These are phyloP conservation scores for Mycena crocata DNA, from an alignment of 768 basidiomycete species.

Conservation along the genomic window DNA sequence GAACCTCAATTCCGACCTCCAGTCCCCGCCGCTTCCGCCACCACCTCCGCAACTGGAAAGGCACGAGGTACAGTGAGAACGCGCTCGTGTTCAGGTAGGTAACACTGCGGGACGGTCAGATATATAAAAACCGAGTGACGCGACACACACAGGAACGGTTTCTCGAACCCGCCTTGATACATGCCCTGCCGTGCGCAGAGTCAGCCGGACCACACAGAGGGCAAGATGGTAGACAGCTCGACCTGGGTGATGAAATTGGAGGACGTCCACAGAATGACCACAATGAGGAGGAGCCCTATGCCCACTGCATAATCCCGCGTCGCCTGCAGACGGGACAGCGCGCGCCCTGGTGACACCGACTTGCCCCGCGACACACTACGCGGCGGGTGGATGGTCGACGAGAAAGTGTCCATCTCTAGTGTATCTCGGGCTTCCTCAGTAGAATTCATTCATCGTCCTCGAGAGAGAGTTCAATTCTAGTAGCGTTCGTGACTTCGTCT, in stretches of 20 bases:
- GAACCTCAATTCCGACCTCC: background rate
- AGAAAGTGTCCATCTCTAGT: slow-evolving; percentile 39
- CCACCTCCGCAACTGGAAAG: slow-evolving; percentile 56
- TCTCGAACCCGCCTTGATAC: slow-evolving; percentile 77
- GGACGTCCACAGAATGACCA: slow-evolving; percentile 89
- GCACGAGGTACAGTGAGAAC: slow-evolving; percentile 87
- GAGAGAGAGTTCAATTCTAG: background rate
- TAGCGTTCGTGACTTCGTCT: no score
- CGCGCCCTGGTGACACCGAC: slow-evolving; percentile 17
- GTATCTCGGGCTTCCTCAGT: slow-evolving; percentile 9
- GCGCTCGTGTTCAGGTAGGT: slow-evolving; percentile 93
- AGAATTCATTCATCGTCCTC: slow-evolving; percentile 23
- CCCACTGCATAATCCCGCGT: slow-evolving; percentile 61
- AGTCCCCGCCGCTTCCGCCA: slow-evolving; percentile 32
- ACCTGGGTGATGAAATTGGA: slow-evolving; percentile 92
- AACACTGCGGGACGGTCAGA: slow-evolving; percentile 58
- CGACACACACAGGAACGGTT: slow-evolving; percentile 80
- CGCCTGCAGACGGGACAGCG: slow-evolving; percentile 15
- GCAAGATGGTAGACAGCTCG: slow-evolving; percentile 14
- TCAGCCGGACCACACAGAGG: slow-evolving; percentile 3
- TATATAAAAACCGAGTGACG: slow-evolving; percentile 8
- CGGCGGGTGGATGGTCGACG: slow-evolving; percentile 23
- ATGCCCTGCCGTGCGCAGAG: slow-evolving; percentile 50
- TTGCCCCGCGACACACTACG: slow-evolving; percentile 29
- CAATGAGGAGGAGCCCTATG: slow-evolving; percentile 75